These are phyloP conservation scores for Neckera pumila DNA, from an alignment of 225 moss, liverwort and hornwort genomes.

Conservation along the genomic window DNA sequence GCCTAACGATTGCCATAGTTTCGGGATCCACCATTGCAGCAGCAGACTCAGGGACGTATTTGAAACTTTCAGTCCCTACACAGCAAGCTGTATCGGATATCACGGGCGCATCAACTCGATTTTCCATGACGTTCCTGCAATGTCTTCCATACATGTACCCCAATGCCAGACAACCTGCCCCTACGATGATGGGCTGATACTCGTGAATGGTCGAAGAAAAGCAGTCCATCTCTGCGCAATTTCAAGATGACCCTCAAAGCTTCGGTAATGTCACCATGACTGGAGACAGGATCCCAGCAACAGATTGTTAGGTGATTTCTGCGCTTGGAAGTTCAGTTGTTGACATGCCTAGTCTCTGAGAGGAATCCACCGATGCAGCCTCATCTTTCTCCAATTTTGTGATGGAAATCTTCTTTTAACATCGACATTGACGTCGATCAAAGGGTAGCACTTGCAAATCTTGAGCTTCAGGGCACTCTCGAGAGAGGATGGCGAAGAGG, in stretches of 20 bases:
- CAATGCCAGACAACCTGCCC: conserved; percentile 36
- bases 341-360: neutral
- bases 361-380: neutral
- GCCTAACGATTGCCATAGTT: neutral
- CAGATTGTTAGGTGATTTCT: neutral
- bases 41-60: neutral
- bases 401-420: neutral
- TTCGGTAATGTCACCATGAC: neutral
- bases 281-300: neutral
- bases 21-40: conserved; percentile 6
- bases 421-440: neutral
- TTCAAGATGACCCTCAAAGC: neutral
- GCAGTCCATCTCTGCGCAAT: conserved; percentile 12
- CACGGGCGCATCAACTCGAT: neutral
- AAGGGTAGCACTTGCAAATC: neutral
- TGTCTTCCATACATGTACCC: conserved; percentile 46
- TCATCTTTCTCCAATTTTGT: neutral
- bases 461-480: neutral
- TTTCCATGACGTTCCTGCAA: conserved; percentile 16
- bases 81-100: conserved; percentile 22
- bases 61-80: conserved; percentile 2
- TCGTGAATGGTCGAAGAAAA: conserved; percentile 8
- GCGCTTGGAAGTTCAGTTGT: neutral
- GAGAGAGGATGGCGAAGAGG: neutral
- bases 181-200: conserved; percentile 37